phyloP scores from a whole-genome alignment of 1,139 yeast species.

The Casaregolazyma lundiana region DNA sequence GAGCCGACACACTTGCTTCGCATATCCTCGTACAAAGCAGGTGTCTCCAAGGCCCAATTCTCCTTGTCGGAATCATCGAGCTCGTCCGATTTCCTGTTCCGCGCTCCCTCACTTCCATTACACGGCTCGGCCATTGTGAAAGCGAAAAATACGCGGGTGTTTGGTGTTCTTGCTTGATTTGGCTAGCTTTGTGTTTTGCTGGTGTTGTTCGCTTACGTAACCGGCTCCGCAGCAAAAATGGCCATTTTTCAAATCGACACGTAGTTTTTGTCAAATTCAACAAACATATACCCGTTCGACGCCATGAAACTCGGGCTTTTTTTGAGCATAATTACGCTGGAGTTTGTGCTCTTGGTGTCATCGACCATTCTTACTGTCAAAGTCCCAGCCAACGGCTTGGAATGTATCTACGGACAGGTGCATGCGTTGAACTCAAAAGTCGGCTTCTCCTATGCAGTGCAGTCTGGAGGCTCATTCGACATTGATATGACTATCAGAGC shows the following conservation, averaged over 20 bases:
- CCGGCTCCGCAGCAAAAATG: not conserved
- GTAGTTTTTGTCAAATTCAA: not conserved
- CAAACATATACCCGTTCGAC: too few relatives aligned
- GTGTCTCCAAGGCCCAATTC: not conserved
- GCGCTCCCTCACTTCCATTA: not conserved
- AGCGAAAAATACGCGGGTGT: not conserved
- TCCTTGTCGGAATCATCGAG: not conserved
- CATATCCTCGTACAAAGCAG: not conserved
- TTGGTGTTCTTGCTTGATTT: not conserved
- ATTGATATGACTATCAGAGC: slow-evolving; percentile 71
- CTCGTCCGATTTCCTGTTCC: not conserved
- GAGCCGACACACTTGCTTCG: not conserved
- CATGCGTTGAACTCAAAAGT: slow-evolving; percentile 58
- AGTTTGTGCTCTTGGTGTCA: not conserved
- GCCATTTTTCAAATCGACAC: not conserved
- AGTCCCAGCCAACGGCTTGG: slow-evolving; percentile 69
- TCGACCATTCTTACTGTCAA: slow-evolving; percentile 58
- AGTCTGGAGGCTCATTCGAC: slow-evolving; percentile 83
- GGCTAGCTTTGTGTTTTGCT: not conserved
- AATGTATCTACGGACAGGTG: slow-evolving; percentile 77
- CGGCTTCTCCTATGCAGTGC: slow-evolving; percentile 87
- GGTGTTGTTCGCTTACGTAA: not conserved
- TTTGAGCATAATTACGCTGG: not conserved
- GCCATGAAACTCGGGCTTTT: not conserved
- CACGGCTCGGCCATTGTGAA: not conserved